Conservation (phyloP, 768 basidiomycete genomes). For the Suillus subalutaceus region DNA sequence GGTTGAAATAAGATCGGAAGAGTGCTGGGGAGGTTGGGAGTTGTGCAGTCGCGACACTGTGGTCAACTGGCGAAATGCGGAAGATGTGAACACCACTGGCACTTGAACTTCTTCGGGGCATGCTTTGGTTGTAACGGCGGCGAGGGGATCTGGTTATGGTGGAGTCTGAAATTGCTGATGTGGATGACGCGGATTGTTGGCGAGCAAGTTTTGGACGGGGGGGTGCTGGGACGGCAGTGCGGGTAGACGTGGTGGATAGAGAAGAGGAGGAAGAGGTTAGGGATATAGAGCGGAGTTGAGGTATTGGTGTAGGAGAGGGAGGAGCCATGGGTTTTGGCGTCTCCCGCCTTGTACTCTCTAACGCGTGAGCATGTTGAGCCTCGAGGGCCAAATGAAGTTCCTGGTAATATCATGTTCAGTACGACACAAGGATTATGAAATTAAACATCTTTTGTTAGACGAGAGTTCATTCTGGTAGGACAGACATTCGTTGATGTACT, state of each 20-base stretch:
- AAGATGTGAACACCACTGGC: conserved; percentile 16
- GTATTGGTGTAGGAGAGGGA: too few relatives aligned
- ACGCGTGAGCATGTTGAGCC: conserved; percentile 42
- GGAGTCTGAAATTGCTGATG: conserved; percentile 25
- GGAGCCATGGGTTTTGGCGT: too few relatives aligned
- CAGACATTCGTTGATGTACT: conserved; percentile 77
- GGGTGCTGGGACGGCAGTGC: conserved; percentile 62
- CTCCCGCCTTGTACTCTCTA: background rate
- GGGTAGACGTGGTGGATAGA: conserved; percentile 74
- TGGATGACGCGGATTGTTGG: conserved; percentile 23
- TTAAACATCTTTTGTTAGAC: conserved; percentile 41
- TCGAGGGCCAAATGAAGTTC: conserved; percentile 24
- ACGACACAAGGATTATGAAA: background rate
- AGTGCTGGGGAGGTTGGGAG: too few relatives aligned
- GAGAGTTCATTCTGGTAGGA: conserved; percentile 70
- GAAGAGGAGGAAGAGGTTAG: conserved; percentile 57
- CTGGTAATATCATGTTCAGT: conserved; percentile 11
- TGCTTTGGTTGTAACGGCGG: conserved; percentile 12
- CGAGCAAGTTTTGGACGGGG: conserved; percentile 18
- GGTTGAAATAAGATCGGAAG: too few relatives aligned
- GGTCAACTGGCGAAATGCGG: conserved; percentile 15
- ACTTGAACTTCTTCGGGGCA: conserved; percentile 18
- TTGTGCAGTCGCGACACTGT: conserved; percentile 16
- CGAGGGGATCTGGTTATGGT: conserved; percentile 27
- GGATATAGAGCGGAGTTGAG: too few relatives aligned